Conservation (phyloP, 257 asterid genomes). For the Haberlea rhodopensis region DNA sequence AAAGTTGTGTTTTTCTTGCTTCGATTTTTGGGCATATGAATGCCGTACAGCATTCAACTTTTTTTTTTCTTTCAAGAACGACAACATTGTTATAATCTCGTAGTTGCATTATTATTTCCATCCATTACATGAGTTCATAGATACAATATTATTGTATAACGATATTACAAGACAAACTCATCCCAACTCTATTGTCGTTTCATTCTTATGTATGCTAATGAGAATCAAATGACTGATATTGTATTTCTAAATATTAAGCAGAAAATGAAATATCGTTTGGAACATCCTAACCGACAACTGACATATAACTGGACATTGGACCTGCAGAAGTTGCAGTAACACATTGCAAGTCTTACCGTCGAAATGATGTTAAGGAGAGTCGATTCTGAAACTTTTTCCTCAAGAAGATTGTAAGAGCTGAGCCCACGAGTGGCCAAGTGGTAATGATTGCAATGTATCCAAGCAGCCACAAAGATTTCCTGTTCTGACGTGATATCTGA, state of each 20-base stretch:
- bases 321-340: background rate
- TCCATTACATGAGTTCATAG: background rate
- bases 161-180: too few species aligned
- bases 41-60: too few species aligned
- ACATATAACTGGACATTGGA: background rate
- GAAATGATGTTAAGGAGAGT: constrained; percentile 22
- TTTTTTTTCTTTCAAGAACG: too few species aligned
- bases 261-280: background rate
- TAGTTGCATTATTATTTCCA: background rate
- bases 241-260: background rate
- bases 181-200: too few species aligned
- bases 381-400: constrained; percentile 41
- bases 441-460: constrained; percentile 65
- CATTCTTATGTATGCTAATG: too few species aligned
- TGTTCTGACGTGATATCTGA: constrained; percentile 47
- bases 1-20: background rate
- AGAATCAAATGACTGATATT: background rate
- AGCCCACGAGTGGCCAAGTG: constrained; percentile 74
- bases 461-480: constrained; percentile 63
- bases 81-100: background rate
- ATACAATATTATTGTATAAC: background rate
- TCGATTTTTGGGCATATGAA: too few species aligned
- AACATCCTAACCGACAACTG: background rate
- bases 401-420: constrained; percentile 44
- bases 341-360: constrained; percentile 19